Base-by-base conservation (phyloP, 2,329 filamentous ascomycete genomes). In the Trichoderma arundinaceum region DNA sequence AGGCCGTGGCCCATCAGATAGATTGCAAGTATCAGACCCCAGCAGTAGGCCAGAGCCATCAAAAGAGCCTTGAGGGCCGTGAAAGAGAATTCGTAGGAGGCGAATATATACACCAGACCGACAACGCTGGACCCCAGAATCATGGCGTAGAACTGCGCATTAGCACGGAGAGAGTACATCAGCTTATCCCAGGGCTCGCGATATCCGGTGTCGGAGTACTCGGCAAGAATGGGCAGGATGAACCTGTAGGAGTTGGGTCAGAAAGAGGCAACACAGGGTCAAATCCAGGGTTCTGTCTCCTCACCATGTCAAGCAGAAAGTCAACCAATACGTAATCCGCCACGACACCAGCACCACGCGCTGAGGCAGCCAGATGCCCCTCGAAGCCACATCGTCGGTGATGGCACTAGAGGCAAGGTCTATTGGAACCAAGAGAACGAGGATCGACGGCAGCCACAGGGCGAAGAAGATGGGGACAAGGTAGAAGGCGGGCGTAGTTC, bases 1-100 rank as follows among this genome's bases (percentile, higher is more conserved):
- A 99, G 83, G 7, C 95, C 95, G 77, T 99, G 95, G 7, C 95
- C 95, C 94, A 99, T 98, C 46, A 99, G 84, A 74, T 97, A 98
- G 68, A 99, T 97, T 52, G 94, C 95, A 60, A 98, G 83, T 4
- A 94, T 84, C 71, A 99, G 80, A 72, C 94, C 93, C 91, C 94
- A 98, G 67, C 92, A 92, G 77, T 99, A 99, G 43, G 94, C 92
- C 67, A 98, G 82, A 13, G 95, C 94, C 92, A 99, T 97, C 69
- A 96, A 84, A 46, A 96, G 82, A 41, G 87, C 89, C 80, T 96
- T 97, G 71, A 98, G 83, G 0, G 89, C 90, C 2, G 82, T 83
- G 66, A 90, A 85, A 32, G 88, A 85, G 71, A 92, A 88, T 1
- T 91, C 91, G 74, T 92, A 92, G 39, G 88, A 88, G 69, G 92